Conservation (phyloP, 2,329 filamentous ascomycete species). For the Aspergillus sp. region DNA sequence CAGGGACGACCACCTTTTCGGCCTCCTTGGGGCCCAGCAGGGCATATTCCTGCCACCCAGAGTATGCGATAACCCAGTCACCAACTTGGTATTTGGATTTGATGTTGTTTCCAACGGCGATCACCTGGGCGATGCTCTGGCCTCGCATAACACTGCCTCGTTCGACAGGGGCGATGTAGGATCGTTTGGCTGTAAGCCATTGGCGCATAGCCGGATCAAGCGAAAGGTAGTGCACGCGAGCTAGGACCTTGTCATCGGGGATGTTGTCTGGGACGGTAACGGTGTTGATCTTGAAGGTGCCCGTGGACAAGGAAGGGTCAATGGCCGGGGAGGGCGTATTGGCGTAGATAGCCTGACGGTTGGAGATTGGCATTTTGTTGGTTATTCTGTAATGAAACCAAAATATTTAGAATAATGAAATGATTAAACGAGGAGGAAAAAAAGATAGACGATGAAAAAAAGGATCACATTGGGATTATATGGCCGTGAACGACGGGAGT, state of each 20-base stretch:
- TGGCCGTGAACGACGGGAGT: too few species aligned
- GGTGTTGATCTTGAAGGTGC: slow-evolving; percentile 32
- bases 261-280: slow-evolving; percentile 21
- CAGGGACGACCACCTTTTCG: slow-evolving; percentile 41
- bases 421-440: too few species aligned
- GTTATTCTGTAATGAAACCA: too few species aligned
- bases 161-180: slow-evolving; percentile 65
- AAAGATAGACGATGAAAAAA: too few species aligned
- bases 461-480: too few species aligned
- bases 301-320: slow-evolving; percentile 28
- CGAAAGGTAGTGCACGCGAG: slow-evolving; percentile 58
- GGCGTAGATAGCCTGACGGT: slow-evolving; percentile 34
- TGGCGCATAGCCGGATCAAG: slow-evolving; percentile 73
- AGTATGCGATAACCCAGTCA: slow-evolving; percentile 48
- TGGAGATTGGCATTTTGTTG: slow-evolving; percentile 18
- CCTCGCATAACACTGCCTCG: slow-evolving; percentile 68
- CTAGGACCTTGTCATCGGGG: slow-evolving; percentile 55
- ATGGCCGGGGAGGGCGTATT: slow-evolving; percentile 30
- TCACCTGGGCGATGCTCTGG: slow-evolving; percentile 54
- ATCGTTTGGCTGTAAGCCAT: slow-evolving; percentile 58
- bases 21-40: slow-evolving; percentile 51
- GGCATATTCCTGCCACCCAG: slow-evolving; percentile 65
- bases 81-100: slow-evolving; percentile 22
- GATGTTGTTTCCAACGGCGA: slow-evolving; percentile 48
- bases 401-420: too few species aligned